phyloP scores from a whole-genome alignment of 2,329 filamentous ascomycete species.

The Neoscytalidium dimidiatum region DNA sequence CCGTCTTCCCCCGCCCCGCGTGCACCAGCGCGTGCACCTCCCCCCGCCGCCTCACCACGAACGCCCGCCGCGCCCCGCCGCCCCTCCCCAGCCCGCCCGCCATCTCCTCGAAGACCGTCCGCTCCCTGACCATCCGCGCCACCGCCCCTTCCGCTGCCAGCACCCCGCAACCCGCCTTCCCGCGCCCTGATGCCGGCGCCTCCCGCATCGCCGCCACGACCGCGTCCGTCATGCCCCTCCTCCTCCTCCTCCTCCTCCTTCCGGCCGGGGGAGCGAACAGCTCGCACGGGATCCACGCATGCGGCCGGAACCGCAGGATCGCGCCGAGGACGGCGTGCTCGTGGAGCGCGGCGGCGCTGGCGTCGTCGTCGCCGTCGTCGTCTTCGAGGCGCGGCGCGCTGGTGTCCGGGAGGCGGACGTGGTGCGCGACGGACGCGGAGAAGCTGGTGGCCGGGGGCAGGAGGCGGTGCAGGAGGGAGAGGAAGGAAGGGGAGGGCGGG shows the following conservation, averaged over 20 bases:
- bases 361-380: not conserved
- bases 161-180: not conserved
- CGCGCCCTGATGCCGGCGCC: not conserved
- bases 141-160: not conserved
- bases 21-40: slow-evolving; percentile 3
- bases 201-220: not conserved
- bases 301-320: not conserved
- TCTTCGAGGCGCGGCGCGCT: not conserved
- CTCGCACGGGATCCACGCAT: slow-evolving; percentile 9
- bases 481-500: not conserved
- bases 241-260: not conserved
- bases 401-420: not conserved
- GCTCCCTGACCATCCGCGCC: not conserved
- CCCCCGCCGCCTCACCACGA: not conserved
- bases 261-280: not conserved
- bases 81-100: not conserved
- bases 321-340: slow-evolving; percentile 2
- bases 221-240: not conserved
- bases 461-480: not conserved
- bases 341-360: not conserved
- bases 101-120: not conserved
- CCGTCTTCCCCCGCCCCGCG: not conserved
- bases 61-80: not conserved
- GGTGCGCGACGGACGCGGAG: not conserved
- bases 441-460: not conserved